Evolutionary conservation across 768 basidiomycete genomes (phyloP), one percentile per base, ranked within the genome.

Genomic region (Calocera cornea): DNA sequence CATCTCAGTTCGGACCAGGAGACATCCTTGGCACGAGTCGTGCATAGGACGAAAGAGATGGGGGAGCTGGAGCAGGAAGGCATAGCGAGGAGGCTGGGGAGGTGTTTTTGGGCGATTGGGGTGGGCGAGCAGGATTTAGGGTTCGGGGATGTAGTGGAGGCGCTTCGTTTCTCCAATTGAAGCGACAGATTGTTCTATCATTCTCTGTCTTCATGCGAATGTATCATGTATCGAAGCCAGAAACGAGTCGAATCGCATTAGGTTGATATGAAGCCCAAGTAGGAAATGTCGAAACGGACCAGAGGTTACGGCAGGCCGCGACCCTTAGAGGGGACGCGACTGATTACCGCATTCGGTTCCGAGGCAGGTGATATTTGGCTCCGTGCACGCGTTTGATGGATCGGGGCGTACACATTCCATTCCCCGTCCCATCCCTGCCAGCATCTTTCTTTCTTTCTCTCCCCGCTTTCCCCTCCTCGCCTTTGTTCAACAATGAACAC

Each of bases 321-420:
- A 38, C 36, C 36, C 36, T 14, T 38, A 14, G 36, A 38, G 7
- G 36, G 7, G 36, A 38, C 36, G 36, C 36, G 36, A 38, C 44
- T 19, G 7, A 17, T 47, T 47, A 19, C 44, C 44, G 19, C 19
- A 47, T 60, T 19, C 54, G 54, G 2, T 22, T 60, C 54, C 54
- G 31, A 2, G 14, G 27, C 54, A 60, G 54, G 14, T 60, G 54
- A 60, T 60, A 29, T 60, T 47, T 60, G 54, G 27, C 22, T 22
- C 54, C 54, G 54, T 60, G 54, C 54, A 60, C 54, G 54, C 54
- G 54, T 60, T 60, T 60, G 24, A 33, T 29, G 24, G 19, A 60
- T 2, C 31, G 54, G 44, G 44, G 7, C 8, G n/a, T n/a, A 7
- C 44, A 47, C 24, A 38, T 47, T 19, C 44, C 44, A 47, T 8